Conservation (phyloP, 495 filamentous ascomycete species). For the Podospora tetraspora region DNA sequence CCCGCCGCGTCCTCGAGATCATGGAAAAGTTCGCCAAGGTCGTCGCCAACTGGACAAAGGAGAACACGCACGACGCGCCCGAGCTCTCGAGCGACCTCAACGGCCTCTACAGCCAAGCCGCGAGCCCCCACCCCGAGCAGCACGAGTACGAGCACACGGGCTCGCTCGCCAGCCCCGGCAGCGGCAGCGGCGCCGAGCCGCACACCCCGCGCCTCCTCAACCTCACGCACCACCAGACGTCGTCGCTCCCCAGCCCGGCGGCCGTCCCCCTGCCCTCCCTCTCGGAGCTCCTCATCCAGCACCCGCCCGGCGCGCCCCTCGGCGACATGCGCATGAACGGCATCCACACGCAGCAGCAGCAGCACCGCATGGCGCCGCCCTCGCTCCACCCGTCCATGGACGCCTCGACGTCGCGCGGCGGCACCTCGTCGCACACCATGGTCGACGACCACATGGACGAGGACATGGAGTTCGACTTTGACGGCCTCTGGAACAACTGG, state of each 20-base stretch:
- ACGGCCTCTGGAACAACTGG: slow-evolving; percentile 49
- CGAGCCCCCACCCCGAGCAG: slow-evolving; percentile 9
- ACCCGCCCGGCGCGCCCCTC: slow-evolving; percentile 1
- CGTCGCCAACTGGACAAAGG: slow-evolving; percentile 40
- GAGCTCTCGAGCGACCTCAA: slow-evolving; percentile 38
- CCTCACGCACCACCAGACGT: slow-evolving; percentile 14
- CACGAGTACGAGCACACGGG: slow-evolving; percentile 8
- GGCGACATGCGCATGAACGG: slow-evolving; percentile 22
- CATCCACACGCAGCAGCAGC: slow-evolving; percentile 7
- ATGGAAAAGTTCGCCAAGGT: slow-evolving; percentile 56
- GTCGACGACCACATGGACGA: slow-evolving; percentile 21
- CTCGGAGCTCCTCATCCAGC: slow-evolving; percentile 18
- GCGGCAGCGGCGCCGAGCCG: neutral
- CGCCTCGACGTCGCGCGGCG: slow-evolving; percentile 8
- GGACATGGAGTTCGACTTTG: slow-evolving; percentile 52
- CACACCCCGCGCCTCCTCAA: slow-evolving; percentile 2
- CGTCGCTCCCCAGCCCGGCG: slow-evolving; percentile 18
- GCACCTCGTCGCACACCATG: slow-evolving; percentile 17
- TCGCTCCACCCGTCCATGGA: slow-evolving; percentile 1
- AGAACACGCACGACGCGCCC: slow-evolving; percentile 34
- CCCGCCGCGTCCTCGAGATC: slow-evolving; percentile 58
- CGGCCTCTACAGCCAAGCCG: slow-evolving; percentile 23
- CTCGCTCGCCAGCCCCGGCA: slow-evolving; percentile 4
- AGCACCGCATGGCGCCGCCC: neutral
- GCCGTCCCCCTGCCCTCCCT: slow-evolving; percentile 14